These are phyloP conservation scores for Blastobotrys capitulatus DNA, from an alignment of 1,139 yeast species.

Conservation along the genomic window DNA sequence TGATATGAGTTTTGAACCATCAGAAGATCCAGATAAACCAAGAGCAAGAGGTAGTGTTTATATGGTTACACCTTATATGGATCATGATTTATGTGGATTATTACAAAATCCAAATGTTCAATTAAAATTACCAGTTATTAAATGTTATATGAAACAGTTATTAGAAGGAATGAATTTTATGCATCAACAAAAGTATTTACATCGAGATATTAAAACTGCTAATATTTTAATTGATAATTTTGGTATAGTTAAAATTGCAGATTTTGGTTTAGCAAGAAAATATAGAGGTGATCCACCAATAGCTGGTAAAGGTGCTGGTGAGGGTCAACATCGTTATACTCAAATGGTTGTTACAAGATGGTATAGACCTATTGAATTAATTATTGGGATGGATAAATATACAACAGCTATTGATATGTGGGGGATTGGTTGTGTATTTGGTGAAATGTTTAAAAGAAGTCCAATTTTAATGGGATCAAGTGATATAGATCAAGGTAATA, in stretches of 20 bases:
- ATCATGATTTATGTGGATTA: slow-evolving; percentile 89
- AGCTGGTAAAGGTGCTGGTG: slow-evolving; percentile 53
- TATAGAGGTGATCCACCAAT: slow-evolving; percentile 68
- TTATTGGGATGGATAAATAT: slow-evolving; percentile 71
- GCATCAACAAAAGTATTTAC: slow-evolving; percentile 62
- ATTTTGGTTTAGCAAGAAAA: slow-evolving; percentile 84
- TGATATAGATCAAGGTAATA: slow-evolving; percentile 86
- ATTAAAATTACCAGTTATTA: slow-evolving; percentile 62
- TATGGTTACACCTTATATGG: slow-evolving; percentile 92
- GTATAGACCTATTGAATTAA: slow-evolving; percentile 91
- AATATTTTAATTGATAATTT: slow-evolving; percentile 71
- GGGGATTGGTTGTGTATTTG: slow-evolving; percentile 98
- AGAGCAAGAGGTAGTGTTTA: slow-evolving; percentile 46
- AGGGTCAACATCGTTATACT: slow-evolving; percentile 61
- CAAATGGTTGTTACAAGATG: slow-evolving; percentile 93
- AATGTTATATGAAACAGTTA: slow-evolving; percentile 77
- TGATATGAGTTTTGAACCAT: slow-evolving; percentile 50
- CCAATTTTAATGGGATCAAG: slow-evolving; percentile 85
- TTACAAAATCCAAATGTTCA: slow-evolving; percentile 73
- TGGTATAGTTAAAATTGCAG: slow-evolving; percentile 84
- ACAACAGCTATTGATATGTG: slow-evolving; percentile 91
- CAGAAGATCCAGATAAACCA: slow-evolving; percentile 21
- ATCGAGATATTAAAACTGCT: slow-evolving; percentile 93
- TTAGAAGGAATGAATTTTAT: slow-evolving; percentile 76
- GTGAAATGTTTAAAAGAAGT: slow-evolving; percentile 72